Evolutionary conservation across 1,284 basidiomycete species (phyloP).

Genomic region (Volvariella volvacea): DNA sequence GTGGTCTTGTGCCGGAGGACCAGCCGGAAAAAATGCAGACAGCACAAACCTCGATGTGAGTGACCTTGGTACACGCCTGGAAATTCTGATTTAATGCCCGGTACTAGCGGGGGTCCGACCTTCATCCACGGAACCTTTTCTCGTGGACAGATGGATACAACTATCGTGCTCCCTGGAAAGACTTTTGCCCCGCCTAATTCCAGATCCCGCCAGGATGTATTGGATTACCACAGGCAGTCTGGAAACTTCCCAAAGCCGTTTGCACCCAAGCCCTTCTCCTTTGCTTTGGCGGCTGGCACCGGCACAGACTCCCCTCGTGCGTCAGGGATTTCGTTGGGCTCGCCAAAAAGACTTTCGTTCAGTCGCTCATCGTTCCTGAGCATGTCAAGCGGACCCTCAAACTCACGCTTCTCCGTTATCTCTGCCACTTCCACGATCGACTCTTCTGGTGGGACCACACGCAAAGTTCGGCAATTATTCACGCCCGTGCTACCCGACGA

Average conservation of each 20-base stretch:
- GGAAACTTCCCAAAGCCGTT: constrained; percentile 38
- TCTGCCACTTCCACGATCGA: constrained; percentile 13
- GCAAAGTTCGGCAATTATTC: constrained; percentile 57
- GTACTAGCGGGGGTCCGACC: constrained; percentile 22
- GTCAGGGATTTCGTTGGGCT: constrained; percentile 3
- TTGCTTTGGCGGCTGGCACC: constrained; percentile 24
- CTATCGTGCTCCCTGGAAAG: constrained; percentile 47
- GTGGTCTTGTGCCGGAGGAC: constrained; percentile 34
- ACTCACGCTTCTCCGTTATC: constrained; percentile 33
- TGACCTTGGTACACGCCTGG: background rate
- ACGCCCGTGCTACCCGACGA: constrained; percentile 67
- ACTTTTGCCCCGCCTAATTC: constrained; percentile 30
- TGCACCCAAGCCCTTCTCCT: too few relatives aligned
- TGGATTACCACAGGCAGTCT: constrained; percentile 37
- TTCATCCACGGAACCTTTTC: constrained; percentile 34
- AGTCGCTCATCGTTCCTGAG: constrained; percentile 25
- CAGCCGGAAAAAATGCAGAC: constrained; percentile 15
- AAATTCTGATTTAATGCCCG: background rate
- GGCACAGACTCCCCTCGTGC: constrained; percentile 11
- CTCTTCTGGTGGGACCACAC: constrained; percentile 26
- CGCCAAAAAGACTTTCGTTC: background rate
- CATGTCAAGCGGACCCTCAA: constrained; percentile 17
- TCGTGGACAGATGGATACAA: constrained; percentile 25
- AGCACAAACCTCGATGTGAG: background rate
- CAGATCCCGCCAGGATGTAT: constrained; percentile 33